A percentile compares a stretch with the other conserved stretches of the same genome.
Conservation (phyloP, 495 filamentous ascomycete species). For the Lophium mytilinum region DNA sequence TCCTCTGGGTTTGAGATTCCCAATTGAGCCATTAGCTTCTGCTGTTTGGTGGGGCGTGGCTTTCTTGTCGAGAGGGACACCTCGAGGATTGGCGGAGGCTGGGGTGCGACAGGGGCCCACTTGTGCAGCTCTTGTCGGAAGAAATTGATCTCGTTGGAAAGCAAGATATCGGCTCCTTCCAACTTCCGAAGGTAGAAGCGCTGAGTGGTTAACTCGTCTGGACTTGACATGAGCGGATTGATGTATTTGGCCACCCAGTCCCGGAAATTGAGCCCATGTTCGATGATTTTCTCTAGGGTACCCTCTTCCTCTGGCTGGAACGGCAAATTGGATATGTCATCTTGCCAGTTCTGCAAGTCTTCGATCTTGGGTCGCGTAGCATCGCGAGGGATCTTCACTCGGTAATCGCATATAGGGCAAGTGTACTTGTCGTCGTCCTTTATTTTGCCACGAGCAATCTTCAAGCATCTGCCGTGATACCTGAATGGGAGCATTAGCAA, state of each 20-base stretch:
- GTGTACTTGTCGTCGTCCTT: conserved; percentile 99
- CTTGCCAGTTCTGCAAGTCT: conserved; percentile 79
- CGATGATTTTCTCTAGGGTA: conserved; percentile 71
- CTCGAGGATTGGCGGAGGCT: conserved; percentile 74
- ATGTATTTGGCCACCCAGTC: conserved; percentile 72
- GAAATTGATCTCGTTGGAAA: conserved; percentile 92
- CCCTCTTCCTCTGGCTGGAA: conserved; percentile 97
- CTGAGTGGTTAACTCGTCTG: conserved; percentile 77
- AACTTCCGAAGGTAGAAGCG: conserved; percentile 99
- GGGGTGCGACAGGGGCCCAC: conserved; percentile 86
- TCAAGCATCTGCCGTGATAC: conserved; percentile 98
- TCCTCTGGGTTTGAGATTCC: conserved; percentile 83
- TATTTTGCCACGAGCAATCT: conserved; percentile 94
- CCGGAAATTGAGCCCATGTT: conserved; percentile 75
- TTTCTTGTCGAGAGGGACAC: conserved; percentile 90
- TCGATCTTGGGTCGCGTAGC: conserved; percentile 93
- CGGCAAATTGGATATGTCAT: conserved; percentile 71
- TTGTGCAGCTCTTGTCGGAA: conserved; percentile 94
- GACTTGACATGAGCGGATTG: conserved; percentile 69
- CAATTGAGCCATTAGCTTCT: conserved; percentile 84
- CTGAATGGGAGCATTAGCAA: conserved; percentile 34
- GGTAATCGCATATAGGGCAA: conserved; percentile 96
- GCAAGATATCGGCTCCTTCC: conserved; percentile 90
- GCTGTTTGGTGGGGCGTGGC: conserved; percentile 91
- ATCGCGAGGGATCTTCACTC: conserved; percentile 97